Conservation (phyloP, 345 rosid genomes). For the Citrus trifoliata region DNA sequence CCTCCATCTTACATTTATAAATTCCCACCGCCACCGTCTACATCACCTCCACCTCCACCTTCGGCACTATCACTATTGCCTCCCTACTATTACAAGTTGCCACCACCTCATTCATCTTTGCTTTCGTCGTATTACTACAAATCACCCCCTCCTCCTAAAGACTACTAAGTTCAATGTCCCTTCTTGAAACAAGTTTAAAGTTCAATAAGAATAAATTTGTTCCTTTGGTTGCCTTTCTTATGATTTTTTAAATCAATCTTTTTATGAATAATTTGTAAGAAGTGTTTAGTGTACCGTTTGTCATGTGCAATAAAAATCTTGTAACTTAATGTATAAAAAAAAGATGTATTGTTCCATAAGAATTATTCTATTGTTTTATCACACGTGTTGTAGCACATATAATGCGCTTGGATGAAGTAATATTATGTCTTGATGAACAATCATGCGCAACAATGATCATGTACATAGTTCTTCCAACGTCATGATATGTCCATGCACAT, state of each 20-base stretch:
- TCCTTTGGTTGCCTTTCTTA: neutral
- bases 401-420: too few species aligned
- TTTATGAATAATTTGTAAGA: neutral
- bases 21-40: neutral
- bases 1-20: too few species aligned
- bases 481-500: too few species aligned
- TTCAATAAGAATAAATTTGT: neutral
- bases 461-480: too few species aligned
- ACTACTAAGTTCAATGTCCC: neutral
- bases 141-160: slow-evolving; percentile 5
- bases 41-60: slow-evolving; percentile 6
- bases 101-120: neutral
- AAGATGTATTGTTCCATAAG: neutral
- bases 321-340: neutral
- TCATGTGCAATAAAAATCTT: neutral
- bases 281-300: neutral
- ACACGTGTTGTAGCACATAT: neutral
- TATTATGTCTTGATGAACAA: too few species aligned
- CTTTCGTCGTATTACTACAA: neutral
- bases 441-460: too few species aligned
- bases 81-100: neutral
- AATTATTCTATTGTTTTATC: neutral
- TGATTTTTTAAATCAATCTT: neutral
- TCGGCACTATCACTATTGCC: neutral
- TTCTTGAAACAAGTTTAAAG: neutral